These are phyloP conservation scores for Gymnopus androsaceus DNA, from an alignment of 1,284 basidiomycete species.

Conservation along the genomic window DNA sequence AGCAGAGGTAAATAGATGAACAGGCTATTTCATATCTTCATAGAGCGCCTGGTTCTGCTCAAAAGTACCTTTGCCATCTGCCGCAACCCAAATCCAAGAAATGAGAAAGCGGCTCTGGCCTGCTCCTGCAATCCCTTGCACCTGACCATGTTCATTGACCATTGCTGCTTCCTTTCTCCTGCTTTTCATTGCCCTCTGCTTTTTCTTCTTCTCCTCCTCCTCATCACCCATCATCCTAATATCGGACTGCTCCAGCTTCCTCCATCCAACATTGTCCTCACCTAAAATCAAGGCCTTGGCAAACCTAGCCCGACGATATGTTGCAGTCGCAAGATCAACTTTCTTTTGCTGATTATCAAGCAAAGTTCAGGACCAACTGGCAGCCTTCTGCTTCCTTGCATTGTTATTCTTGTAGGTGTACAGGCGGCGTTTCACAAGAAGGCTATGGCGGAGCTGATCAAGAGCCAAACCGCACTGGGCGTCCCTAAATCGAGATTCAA, in stretches of 20 bases:
- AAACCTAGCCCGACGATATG: constrained; percentile 14
- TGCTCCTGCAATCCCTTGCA: not conserved
- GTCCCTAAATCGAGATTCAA: not conserved
- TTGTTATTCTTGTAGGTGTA: constrained; percentile 11
- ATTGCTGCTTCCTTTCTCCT: not conserved
- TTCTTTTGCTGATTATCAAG: constrained; percentile 14
- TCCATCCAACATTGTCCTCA: constrained; percentile 6
- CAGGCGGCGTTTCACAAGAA: constrained; percentile 14
- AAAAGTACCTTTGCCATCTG: not conserved
- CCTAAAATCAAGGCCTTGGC: not conserved
- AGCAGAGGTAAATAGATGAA: not conserved
- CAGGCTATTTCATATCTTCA: not conserved
- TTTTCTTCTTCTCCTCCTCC: not conserved
- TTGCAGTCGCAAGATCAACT: constrained; percentile 7
- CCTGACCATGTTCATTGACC: constrained; percentile 5
- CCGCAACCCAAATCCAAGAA: not conserved
- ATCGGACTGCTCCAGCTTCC: constrained; percentile 2
- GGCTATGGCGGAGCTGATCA: constrained; percentile 7
- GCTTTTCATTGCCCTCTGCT: not conserved
- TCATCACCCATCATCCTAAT: constrained; percentile 1
- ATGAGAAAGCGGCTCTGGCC: not conserved
- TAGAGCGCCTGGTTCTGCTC: not conserved
- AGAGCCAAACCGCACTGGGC: constrained; percentile 9
- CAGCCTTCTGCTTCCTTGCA: constrained; percentile 8
- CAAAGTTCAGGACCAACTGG: constrained; percentile 9